Conservation (phyloP, 768 basidiomycete genomes). For the Cytidiella melzeri region DNA sequence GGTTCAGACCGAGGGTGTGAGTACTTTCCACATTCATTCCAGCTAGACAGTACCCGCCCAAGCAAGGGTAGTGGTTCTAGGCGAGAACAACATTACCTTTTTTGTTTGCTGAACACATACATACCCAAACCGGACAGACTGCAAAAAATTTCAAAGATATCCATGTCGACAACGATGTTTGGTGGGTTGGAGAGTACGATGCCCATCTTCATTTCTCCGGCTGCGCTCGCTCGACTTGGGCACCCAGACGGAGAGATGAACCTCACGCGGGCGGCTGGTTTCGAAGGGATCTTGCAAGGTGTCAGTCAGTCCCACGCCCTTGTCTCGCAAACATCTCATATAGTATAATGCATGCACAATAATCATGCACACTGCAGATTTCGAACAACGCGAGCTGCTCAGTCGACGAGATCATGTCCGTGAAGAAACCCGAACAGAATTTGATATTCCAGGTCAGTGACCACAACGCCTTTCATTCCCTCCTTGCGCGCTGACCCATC, state of each 20-base stretch:
- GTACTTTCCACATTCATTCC: slow-evolving; percentile 78
- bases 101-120: slow-evolving; percentile 43
- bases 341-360: no score
- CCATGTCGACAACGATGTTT: slow-evolving; percentile 19
- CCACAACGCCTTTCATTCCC: no score
- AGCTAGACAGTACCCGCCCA: slow-evolving; percentile 66
- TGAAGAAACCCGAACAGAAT: slow-evolving; percentile 21
- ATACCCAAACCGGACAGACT: slow-evolving; percentile 11
- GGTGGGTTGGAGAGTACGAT: slow-evolving; percentile 22
- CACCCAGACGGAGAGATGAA: slow-evolving; percentile 47
- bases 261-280: slow-evolving; percentile 36
- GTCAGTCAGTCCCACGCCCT: slow-evolving; percentile 25
- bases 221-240: slow-evolving; percentile 36
- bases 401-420: slow-evolving; percentile 25
- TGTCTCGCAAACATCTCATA: not conserved
- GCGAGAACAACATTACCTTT: no score
- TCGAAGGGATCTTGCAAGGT: slow-evolving; percentile 39
- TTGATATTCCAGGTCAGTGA: slow-evolving; percentile 27
- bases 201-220: slow-evolving; percentile 37
- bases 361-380: slow-evolving; percentile 18
- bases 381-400: slow-evolving; percentile 31
- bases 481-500: no score
- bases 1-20: slow-evolving; percentile 40
- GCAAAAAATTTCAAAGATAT: slow-evolving; percentile 22
- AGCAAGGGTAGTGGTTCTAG: no score